Evolutionary conservation across 495 filamentous ascomycete species (phyloP).

Genomic region (Glonium stellatum): DNA sequence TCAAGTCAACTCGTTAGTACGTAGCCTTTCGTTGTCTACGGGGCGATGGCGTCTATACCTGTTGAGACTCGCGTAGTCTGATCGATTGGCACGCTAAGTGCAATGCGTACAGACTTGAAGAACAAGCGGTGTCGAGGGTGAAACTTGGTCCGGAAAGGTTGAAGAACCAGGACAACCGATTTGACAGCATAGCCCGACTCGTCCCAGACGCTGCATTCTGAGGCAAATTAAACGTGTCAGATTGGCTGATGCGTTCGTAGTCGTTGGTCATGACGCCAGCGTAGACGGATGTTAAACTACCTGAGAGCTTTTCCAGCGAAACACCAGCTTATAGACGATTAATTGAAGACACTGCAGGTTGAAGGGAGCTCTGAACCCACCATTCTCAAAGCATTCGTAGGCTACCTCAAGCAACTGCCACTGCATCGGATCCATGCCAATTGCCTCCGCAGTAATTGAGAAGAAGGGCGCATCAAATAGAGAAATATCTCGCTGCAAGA

Average conservation of each 20-base stretch:
- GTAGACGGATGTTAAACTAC: constrained; percentile 12
- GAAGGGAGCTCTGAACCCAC: not conserved
- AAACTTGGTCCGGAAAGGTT: constrained; percentile 8
- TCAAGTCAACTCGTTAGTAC: not conserved
- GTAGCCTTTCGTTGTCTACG: not conserved
- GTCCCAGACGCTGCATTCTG: not conserved
- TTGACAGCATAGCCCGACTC: constrained; percentile 6
- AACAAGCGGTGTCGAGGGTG: constrained; percentile 11
- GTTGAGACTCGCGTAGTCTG: too few relatives aligned
- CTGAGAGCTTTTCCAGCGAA: constrained; percentile 1
- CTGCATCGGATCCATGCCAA: constrained; percentile 17
- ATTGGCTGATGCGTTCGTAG: not conserved
- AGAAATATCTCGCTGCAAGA: constrained; percentile 7
- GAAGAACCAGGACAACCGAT: constrained; percentile 10
- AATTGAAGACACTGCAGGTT: not conserved
- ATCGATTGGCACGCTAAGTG: constrained; percentile 11
- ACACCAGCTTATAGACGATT: constrained; percentile 13
- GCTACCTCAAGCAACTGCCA: constrained; percentile 11
- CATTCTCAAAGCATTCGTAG: constrained; percentile 18
- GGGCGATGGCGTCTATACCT: not conserved
- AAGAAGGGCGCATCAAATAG: constrained; percentile 27
- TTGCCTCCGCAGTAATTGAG: constrained; percentile 13
- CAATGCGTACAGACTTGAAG: constrained; percentile 4
- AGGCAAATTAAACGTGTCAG: constrained; percentile 1
- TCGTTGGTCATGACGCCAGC: not conserved